Base-by-base conservation (phyloP, 257 asterid species). In the Leptodermis oblonga region DNA sequence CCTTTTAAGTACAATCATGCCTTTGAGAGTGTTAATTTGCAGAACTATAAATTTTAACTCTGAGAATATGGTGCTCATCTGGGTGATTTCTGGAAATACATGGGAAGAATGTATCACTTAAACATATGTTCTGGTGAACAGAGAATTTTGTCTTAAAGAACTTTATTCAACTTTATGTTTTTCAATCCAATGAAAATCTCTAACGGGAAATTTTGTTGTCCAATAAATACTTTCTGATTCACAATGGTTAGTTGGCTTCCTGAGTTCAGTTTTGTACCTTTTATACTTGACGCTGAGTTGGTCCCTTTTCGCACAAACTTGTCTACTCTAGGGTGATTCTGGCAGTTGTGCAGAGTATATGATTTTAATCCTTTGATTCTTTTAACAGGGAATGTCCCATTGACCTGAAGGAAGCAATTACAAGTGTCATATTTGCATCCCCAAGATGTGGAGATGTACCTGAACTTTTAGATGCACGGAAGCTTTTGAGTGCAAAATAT, bases 391-490 rank as follows among this genome's bases (percentile, higher is more conserved):
- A 68, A 77, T 89, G 97, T 76, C 99, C 99, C 78, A 84, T 84
- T 77, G 99, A 94, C 84, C 82, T 89, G 84, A 91, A 89, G 85
- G 99, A 94, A 89, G 97, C 97, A 76, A 73, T 94, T 82, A 67
- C 99, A 51, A 89, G 99, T 74, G 61, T 91, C 66, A 76, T 87
- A 52, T 94, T 91, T 82, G 92, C 99, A 42, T 83, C 99, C 70
- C 97, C 95, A 68, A 85, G 99, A 82, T 94, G 99, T 72, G 99
- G 96, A 73, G 99, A 94, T 74, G 80, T 94, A 74, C 91, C 96
- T 36, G 99, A 94, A 81, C 97, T 94, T 79, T 61, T 76, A 65
- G 97, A 94, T 67, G 85, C 78, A 34, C 82, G 83, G 84, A 94
- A 91, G 81, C 96, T 86, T 14, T 77, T 94, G 66, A 81, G 86